Evolutionary conservation across 257 asterid species (phyloP).

Genomic region (Solanum dulcamara): DNA sequence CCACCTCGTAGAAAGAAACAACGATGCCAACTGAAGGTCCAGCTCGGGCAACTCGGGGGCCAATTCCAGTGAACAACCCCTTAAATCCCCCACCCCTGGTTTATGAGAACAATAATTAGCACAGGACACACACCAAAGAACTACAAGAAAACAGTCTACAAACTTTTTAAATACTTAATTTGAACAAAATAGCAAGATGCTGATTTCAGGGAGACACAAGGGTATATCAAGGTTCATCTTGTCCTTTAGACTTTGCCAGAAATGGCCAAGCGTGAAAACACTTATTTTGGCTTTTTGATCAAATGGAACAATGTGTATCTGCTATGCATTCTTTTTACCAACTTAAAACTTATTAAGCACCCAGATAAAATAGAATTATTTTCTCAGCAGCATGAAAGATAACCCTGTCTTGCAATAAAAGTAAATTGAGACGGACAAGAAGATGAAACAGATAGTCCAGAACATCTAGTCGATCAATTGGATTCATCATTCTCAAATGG

Average conservation of each 20-base stretch:
- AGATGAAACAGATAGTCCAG: not conserved
- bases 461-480: not conserved
- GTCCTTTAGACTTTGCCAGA: not conserved
- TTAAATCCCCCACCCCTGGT: slow-evolving; percentile 60
- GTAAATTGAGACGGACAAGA: not conserved
- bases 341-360: not conserved
- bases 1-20: slow-evolving; percentile 70
- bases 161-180: not conserved
- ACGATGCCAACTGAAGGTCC: slow-evolving; percentile 95
- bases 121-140: not conserved
- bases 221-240: not conserved
- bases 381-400: not conserved
- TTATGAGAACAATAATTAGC: not conserved
- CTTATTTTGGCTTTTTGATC: not conserved
- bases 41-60: slow-evolving; percentile 65
- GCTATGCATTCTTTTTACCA: not conserved
- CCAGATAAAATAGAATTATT: not conserved
- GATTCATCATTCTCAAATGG: not conserved
- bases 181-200: not conserved
- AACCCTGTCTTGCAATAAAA: not conserved
- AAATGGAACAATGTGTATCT: not conserved
- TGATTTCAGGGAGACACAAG: not conserved
- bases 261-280: not conserved
- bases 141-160: not conserved
- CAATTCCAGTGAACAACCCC: slow-evolving; percentile 61